Evolutionary conservation across 2,329 filamentous ascomycete genomes (phyloP), one percentile per base, ranked within the genome.

Genomic region (Aspergillus novoparasiticus): DNA sequence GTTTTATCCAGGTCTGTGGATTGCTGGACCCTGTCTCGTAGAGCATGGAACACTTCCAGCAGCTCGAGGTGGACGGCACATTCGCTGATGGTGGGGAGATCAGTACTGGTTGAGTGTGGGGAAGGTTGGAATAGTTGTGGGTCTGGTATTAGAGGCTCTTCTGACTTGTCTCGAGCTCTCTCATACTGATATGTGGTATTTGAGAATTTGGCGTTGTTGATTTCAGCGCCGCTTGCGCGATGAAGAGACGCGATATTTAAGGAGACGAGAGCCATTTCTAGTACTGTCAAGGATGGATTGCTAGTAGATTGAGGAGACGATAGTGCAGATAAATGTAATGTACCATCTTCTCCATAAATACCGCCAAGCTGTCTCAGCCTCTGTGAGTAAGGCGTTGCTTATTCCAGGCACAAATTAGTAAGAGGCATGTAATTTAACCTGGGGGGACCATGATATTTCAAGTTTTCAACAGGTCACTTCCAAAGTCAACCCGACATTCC

Each of bases 21-120:
- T 12, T 64, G 43, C 34, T 64, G 56, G 3, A 68, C 58, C 9
- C 55, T 54, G 3, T 57, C 46, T 10, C 58, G 61, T 11, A 68
- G 57, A 6, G 50, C 36, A 23, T 65, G 53, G 30, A 69, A 66
- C 6, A 57, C 64, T 54, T 68, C 62, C 4, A 69, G 50, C 34
- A 69, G 63, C 53, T 68, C 64, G 3, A 69, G 51, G 28, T 69
- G 67, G 2, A 65, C 59, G 16, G 66, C 66, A 14, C 66, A 68
- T 54, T 69, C 36, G 6, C 57, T 58, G 34, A 39, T 23, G 4
- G 48, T 59, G 9, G 67, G 66, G 10, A 69, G 59, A 3, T 50
- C 58, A 34, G 9, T 39, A 3, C 26, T 28, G 23, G 36, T 32
- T 4, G 32, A 19, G 19, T 23, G 19, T 6, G 32, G 53, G 14